Base-by-base conservation (phyloP, 371 early-diverging fungal genomes). In the Chytridiales sp. region DNA sequence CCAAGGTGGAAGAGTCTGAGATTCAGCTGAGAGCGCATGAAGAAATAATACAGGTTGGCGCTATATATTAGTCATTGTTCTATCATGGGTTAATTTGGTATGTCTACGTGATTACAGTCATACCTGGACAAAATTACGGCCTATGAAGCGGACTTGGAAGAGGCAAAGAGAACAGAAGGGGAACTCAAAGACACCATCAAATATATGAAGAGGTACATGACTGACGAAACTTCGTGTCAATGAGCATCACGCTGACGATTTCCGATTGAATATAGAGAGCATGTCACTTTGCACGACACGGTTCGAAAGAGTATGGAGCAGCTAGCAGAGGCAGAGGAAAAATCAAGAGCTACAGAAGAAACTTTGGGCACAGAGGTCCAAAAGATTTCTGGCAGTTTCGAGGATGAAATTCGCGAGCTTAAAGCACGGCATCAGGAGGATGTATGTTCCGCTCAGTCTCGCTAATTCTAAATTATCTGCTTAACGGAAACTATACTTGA, bases 11-110 rank as follows among this genome's bases (percentile, higher is more conserved):
- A 19, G 67, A 61, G 42, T 38, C 36, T 29, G 44, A 61, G 35
- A 36, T 39, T 13, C 44, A 53, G 59, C 17, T 64, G 4, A 32
- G 54, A 40, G 63, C 57, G 22, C 56, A 64, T 29, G 68, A 72
- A n/a, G 59, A 42, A 1, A 29, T 54, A 11, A 60, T 68, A 21
- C 46, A 54, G 53, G 70, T 62, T 19, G 5, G n/a, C n/a, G n/a
- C n/a, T n/a, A n/a, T n/a, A n/a, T n/a, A n/a, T n/a, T n/a, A n/a
- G n/a, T n/a, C n/a, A n/a, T n/a, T n/a, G n/a, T n/a, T n/a, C n/a
- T n/a, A n/a, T n/a, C n/a, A n/a, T n/a, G n/a, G n/a, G n/a, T n/a
- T n/a, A n/a, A 42, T 27, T 21, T 26, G 19, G 47, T 1, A 17
- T 5, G 29, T 1, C 29, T 48, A 41, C 24, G n/a, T 11, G 53